phyloP scores from a whole-genome alignment of 352 stramenopile species.

The Phytophthora fragariae region DNA sequence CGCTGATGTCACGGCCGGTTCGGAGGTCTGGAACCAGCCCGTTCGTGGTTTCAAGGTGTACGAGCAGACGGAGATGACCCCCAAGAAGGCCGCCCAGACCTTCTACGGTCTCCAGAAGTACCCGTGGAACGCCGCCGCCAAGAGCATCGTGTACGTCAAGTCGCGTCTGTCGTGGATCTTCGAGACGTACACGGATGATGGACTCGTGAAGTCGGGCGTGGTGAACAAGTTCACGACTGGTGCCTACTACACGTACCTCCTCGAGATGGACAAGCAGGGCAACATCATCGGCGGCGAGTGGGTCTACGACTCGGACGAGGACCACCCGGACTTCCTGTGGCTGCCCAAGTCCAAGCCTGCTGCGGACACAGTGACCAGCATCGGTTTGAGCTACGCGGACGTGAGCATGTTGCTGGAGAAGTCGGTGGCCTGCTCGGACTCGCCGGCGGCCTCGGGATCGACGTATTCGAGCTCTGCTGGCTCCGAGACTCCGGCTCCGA shows the following conservation, averaged over 20 bases:
- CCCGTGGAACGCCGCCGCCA: constrained; percentile 52
- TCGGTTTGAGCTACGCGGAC: constrained; percentile 39
- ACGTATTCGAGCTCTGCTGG: constrained; percentile 1
- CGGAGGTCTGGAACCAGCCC: constrained; percentile 66
- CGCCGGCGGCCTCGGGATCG: constrained; percentile 1
- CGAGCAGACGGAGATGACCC: constrained; percentile 36
- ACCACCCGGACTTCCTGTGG: constrained; percentile 49
- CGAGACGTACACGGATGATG: constrained; percentile 42
- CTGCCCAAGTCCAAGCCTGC: constrained; percentile 32
- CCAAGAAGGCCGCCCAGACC: constrained; percentile 35
- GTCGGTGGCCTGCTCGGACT: constrained; percentile 27
- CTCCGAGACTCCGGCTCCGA: not conserved
- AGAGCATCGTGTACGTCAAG: constrained; percentile 48
- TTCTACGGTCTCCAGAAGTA: constrained; percentile 48
- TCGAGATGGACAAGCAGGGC: constrained; percentile 39
- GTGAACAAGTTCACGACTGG: constrained; percentile 36
- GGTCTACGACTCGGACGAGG: constrained; percentile 33
- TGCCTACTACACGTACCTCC: constrained; percentile 40
- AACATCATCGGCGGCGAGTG: constrained; percentile 45
- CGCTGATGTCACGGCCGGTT: constrained; percentile 42
- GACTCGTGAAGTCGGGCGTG: constrained; percentile 34
- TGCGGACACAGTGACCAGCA: constrained; percentile 26
- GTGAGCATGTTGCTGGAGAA: constrained; percentile 32
- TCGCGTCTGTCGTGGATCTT: constrained; percentile 51
- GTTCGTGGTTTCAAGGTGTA: constrained; percentile 51